Conservation (phyloP, 345 rosid species). For the Acer saccharum region DNA sequence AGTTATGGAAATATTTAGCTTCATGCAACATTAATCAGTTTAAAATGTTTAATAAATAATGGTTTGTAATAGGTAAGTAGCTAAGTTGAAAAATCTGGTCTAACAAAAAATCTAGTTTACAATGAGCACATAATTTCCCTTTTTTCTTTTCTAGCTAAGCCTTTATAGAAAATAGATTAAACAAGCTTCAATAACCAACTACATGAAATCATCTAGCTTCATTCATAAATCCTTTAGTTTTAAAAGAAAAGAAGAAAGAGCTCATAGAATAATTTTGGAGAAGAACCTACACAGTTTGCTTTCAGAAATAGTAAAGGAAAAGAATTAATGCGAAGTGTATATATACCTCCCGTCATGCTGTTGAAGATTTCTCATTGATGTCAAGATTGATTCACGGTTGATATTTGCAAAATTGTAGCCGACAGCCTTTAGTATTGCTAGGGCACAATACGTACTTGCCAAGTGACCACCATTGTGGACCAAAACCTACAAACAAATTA, state of each 20-base stretch:
- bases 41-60: neutral
- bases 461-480: slow-evolving; percentile 63
- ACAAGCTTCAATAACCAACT: neutral
- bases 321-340: neutral
- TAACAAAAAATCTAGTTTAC: neutral
- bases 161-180: neutral
- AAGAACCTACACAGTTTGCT: neutral
- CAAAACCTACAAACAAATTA: slow-evolving; percentile 45
- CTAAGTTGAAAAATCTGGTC: neutral
- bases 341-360: slow-evolving; percentile 84
- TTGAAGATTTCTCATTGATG: slow-evolving; percentile 82
- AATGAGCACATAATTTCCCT: neutral
- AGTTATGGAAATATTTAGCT: neutral
- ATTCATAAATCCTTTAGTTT: neutral
- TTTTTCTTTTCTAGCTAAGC: neutral
- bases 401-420: slow-evolving; percentile 59
- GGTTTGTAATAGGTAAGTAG: neutral
- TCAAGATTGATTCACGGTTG: slow-evolving; percentile 48
- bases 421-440: slow-evolving; percentile 67
- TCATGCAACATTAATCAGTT: slow-evolving; percentile 1
- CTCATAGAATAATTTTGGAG: neutral
- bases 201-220: neutral
- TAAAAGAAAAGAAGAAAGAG: neutral
- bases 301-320: neutral
- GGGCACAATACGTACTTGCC: slow-evolving; percentile 87